phyloP scores from a whole-genome alignment of 176 grass and related monocot species.

The Raddia distichophylla region DNA sequence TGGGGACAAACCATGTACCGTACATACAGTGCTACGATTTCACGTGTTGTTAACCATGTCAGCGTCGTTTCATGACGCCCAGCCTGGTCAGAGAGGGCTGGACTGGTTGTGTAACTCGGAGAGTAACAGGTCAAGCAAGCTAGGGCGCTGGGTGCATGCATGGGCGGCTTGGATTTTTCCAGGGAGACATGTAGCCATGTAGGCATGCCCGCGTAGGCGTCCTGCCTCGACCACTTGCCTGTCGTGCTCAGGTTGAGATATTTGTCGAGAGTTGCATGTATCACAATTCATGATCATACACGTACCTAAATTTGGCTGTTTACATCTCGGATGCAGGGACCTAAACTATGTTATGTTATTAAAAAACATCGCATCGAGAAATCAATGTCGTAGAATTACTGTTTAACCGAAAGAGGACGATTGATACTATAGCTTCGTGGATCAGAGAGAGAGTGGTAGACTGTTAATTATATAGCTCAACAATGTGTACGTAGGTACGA shows the following conservation, averaged over 20 bases:
- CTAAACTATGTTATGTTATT: no score
- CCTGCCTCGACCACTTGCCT: slow-evolving; percentile 6
- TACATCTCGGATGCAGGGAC: no score
- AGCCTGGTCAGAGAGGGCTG: not conserved
- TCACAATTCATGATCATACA: no score
- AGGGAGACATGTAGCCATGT: not conserved
- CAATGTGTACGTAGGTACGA: not conserved
- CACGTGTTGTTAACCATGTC: not conserved
- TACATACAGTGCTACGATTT: not conserved
- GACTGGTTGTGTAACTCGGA: not conserved
- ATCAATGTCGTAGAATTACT: not conserved
- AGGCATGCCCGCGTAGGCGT: not conserved
- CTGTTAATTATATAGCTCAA: no score
- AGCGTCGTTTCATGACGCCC: not conserved
- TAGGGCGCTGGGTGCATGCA: not conserved
- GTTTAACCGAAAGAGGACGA: not conserved
- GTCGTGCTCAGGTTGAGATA: not conserved
- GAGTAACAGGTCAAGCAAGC: not conserved
- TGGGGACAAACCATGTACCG: not conserved
- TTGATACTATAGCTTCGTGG: no score
- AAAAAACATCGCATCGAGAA: not conserved
- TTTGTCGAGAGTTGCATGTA: not conserved
- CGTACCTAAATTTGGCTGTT: no score
- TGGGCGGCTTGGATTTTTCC: not conserved
- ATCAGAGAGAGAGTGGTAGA: no score